Base-by-base conservation (phyloP, 331 rosid species). In the Phaseolus coccineus region DNA sequence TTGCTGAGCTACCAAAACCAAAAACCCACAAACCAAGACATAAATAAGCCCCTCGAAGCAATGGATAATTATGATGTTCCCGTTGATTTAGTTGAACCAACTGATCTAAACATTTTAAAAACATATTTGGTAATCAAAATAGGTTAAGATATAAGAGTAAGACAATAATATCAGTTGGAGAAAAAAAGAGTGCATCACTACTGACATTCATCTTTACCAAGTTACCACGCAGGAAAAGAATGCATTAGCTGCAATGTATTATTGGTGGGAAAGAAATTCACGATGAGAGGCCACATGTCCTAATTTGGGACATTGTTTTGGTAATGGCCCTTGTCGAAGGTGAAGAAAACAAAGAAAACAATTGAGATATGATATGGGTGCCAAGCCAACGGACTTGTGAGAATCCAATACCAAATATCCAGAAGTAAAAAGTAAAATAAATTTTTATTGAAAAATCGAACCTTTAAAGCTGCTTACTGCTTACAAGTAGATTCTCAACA, bases 371-470 rank as follows among this genome's bases (percentile, higher is more conserved):
- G 40, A 30, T 31, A 19, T 13, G 0, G 4, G 8, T 4, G 61
- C 22, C 22, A 19, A 19, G 61, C 39, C 40, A 59, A 28, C 40
- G 39, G 10, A 59, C 44, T 14, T 5, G 25, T 31, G 46, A 63
- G 47, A 63, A 63, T 33, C 47, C 47, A 63, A 14, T 63, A 63
- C 46, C 25, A 14, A 63, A 33, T 19, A 19, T 33, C 44, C 14
- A 61, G 47, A 5, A 15, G 6, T 15, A 31, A 63, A 62, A 35
- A 31, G 25, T 63, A 35, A 35, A 15, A 10, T 4, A 44, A 3
- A 5, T 5, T 33, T 67, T 48, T 62, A 80, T 50, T 71, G 31
- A 69, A 71, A 79, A 35, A 59, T 44, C 30, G 4, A 22, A 25
- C 22, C 47, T 15, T 33, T 39, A 2, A 35, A 56, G 19, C 51